These are phyloP conservation scores for Discostella pseudostelligera DNA, from an alignment of 108 stramenopile species.

Conservation along the genomic window DNA sequence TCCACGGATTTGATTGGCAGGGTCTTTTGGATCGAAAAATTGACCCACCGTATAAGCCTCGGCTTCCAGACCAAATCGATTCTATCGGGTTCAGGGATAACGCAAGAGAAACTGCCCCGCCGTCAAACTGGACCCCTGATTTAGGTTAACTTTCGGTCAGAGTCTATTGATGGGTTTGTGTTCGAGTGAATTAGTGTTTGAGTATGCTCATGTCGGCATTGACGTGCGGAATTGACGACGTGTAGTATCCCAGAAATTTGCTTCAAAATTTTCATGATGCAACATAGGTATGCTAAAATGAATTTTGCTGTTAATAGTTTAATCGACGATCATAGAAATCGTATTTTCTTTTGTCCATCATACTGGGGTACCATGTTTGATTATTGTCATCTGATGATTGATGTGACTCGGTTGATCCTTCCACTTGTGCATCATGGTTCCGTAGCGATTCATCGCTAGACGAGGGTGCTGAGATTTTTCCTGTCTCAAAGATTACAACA, in stretches of 20 bases:
- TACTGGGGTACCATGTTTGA: constrained; percentile 37
- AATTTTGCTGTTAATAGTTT: constrained; percentile 29
- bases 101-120: constrained; percentile 7
- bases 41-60: constrained; percentile 82
- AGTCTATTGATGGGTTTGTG: background rate
- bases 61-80: constrained; percentile 38
- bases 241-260: too few relatives aligned
- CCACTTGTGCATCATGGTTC: background rate
- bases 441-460: constrained; percentile 6
- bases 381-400: constrained; percentile 3
- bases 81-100: constrained; percentile 10
- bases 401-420: constrained; percentile 13
- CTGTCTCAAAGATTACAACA: constrained; percentile 10
- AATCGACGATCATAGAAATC: constrained; percentile 44
- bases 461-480: background rate
- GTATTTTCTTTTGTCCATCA: constrained; percentile 32
- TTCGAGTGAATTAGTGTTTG: too few relatives aligned
- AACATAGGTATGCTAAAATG: too few relatives aligned
- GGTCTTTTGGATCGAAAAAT: constrained; percentile 60
- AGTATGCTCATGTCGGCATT: too few relatives aligned
- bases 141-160: background rate
- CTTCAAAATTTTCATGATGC: too few relatives aligned
- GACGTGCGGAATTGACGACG: too few relatives aligned
- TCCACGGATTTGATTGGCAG: constrained; percentile 69
- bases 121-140: constrained; percentile 17